Percentiles rank a stretch among this genome's conserved stretches.
Conservation (phyloP, 176 grass and related monocot genomes). For the Puya raimondii region DNA sequence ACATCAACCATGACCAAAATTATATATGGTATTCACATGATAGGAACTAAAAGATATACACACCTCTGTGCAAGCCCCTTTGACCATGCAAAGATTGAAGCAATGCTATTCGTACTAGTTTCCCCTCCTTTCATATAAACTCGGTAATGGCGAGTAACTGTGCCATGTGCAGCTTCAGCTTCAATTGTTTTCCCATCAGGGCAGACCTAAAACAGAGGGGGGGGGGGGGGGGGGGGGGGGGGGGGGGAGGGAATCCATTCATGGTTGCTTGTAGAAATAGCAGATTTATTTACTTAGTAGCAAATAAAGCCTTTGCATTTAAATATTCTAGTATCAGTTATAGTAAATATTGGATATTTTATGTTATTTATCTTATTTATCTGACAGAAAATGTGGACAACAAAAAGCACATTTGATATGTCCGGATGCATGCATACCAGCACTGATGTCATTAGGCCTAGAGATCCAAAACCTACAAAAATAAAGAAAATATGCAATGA, state of each 20-base stretch:
- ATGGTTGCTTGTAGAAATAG: too few species aligned
- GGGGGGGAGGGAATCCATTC: neutral
- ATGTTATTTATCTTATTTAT: conserved; percentile 1
- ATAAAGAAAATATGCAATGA: neutral
- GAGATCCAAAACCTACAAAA: conserved; percentile 64
- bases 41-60: neutral
- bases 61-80: conserved; percentile 65
- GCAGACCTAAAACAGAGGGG: conserved; percentile 34
- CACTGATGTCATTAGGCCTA: conserved; percentile 71
- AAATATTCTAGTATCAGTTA: neutral
- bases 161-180: conserved; percentile 82
- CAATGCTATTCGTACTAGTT: conserved; percentile 86
- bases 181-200: conserved; percentile 72
- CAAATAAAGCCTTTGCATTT: neutral
- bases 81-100: conserved; percentile 78
- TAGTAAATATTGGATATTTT: neutral
- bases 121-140: conserved; percentile 64
- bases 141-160: conserved; percentile 54
- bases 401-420: neutral
- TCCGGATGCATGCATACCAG: conserved; percentile 32
- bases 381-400: conserved; percentile 1
- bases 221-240: neutral
- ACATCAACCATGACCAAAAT: neutral
- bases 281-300: conserved; percentile 3
- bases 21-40: neutral